These are phyloP conservation scores for Solanum paucissectum DNA, from an alignment of 257 asterid species.

Conservation along the genomic window DNA sequence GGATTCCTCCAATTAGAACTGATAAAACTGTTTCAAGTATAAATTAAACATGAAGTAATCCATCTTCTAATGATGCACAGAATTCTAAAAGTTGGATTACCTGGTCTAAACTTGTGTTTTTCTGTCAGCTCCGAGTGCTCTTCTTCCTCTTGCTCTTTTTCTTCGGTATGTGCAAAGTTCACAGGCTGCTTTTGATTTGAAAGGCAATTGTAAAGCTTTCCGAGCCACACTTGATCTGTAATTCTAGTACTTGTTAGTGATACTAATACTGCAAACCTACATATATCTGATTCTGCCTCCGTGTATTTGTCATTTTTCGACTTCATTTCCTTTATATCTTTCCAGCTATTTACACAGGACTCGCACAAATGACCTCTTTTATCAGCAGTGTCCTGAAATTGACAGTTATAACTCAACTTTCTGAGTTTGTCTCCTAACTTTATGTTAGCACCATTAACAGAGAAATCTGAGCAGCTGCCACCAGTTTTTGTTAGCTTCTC, in stretches of 20 bases:
- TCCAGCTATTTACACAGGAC: constrained; percentile 1
- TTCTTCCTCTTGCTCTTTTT: neutral
- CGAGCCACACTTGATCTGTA: neutral
- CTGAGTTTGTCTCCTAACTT: neutral
- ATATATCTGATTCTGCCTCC: neutral
- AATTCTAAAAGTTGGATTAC: neutral
- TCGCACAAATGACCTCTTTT: neutral
- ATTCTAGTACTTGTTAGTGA: constrained; percentile 1
- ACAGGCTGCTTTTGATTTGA: neutral
- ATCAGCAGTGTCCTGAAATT: neutral
- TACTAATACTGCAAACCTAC: neutral
- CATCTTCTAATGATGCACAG: neutral
- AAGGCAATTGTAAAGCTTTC: neutral
- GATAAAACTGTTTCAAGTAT: neutral
- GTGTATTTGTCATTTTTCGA: neutral
- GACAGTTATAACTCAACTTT: neutral
- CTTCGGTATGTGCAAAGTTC: neutral
- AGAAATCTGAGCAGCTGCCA: neutral
- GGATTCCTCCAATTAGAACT: constrained; percentile 1
- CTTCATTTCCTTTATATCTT: neutral
- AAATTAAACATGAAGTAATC: neutral
- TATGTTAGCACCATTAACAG: neutral
- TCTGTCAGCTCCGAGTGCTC: neutral
- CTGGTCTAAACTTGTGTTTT: neutral
- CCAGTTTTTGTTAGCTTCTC: neutral